Conservation (phyloP, 1,284 basidiomycete species). For the Butyriboletus appendiculatus region DNA sequence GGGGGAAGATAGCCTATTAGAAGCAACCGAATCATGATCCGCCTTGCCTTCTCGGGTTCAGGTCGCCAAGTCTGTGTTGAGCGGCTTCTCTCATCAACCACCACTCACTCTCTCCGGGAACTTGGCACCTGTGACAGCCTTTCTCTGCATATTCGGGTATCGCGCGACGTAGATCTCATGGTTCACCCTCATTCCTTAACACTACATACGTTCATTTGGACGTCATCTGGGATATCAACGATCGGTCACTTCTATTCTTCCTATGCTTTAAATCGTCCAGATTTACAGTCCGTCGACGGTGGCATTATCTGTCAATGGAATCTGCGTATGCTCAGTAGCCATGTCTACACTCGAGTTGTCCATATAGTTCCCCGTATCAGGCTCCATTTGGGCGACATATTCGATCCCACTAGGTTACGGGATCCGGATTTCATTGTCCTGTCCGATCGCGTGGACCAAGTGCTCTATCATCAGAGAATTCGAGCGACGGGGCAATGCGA, state of each 20-base stretch:
- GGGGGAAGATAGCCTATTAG: neutral
- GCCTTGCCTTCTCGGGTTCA: neutral
- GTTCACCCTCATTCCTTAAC: neutral
- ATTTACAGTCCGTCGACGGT: neutral
- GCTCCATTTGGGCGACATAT: conserved; percentile 1
- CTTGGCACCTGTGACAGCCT: neutral
- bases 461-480: neutral
- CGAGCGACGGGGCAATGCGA: neutral
- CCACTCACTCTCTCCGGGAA: neutral
- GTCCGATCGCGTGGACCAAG: neutral
- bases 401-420: neutral
- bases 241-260: neutral
- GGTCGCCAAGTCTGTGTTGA: neutral
- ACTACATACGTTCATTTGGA: neutral
- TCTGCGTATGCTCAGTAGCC: neutral
- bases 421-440: neutral
- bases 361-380: neutral
- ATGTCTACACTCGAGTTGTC: neutral
- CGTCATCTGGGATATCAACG: neutral
- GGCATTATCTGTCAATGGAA: neutral
- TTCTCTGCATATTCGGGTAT: neutral
- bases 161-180: neutral
- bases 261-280: neutral
- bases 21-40: conserved; percentile 5
- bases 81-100: neutral